Percentiles rank a stretch among this genome's conserved stretches.
Conservation (phyloP, 768 basidiomycete species). For the Daedaleopsis nitida region DNA sequence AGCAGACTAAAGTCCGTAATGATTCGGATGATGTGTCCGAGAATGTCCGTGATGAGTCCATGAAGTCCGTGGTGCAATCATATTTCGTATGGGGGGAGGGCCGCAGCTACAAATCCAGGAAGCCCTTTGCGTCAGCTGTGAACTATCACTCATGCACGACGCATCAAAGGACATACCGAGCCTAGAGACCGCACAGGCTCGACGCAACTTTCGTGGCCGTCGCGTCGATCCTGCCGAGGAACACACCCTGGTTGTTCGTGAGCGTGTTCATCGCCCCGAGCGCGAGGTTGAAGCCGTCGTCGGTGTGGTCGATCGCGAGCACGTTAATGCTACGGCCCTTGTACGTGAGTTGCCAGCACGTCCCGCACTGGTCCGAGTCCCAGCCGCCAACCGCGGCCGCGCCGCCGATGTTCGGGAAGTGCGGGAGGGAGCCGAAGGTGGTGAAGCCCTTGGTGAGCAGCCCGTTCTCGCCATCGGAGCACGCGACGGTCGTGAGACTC, state of each 20-base stretch:
- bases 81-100: background rate
- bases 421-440: conserved; percentile 40
- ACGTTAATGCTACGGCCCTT: conserved; percentile 30
- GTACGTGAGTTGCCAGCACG: conserved; percentile 37
- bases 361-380: conserved; percentile 34
- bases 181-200: conserved; percentile 52
- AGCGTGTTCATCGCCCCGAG: conserved; percentile 37
- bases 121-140: background rate
- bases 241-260: conserved; percentile 43
- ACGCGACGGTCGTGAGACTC: conserved; percentile 35
- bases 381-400: conserved; percentile 33
- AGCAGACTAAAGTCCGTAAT: no score
- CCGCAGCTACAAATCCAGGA: no score
- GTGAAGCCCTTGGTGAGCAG: conserved; percentile 35
- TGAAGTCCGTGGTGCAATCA: background rate
- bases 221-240: conserved; percentile 51
- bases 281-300: conserved; percentile 37
- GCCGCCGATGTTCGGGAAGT: conserved; percentile 42
- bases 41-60: background rate
- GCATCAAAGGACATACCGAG: background rate
- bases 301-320: conserved; percentile 34
- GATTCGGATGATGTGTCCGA: background rate
- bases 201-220: conserved; percentile 43
- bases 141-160: background rate
- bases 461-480: conserved; percentile 42